Evolutionary conservation across 352 stramenopile species (phyloP), one percentile per base, ranked within the genome.

Genomic region (Phytophthora cryptogea): DNA sequence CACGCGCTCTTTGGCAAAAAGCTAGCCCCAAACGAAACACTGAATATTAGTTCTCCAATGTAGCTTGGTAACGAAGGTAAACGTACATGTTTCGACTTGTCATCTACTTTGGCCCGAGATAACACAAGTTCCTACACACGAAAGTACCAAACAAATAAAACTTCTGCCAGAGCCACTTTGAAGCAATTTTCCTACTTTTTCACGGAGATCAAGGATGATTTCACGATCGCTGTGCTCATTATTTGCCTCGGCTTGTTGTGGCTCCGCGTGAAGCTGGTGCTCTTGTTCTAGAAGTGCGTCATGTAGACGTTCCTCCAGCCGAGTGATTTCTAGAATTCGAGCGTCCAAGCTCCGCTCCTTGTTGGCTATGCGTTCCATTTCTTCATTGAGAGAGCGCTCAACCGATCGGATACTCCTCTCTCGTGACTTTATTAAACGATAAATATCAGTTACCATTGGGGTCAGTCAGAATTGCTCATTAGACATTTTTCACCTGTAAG

Each of bases 301-400:
- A n/a, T 83, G 72, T 4, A 83, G 44, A n/a, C 76, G 72, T 5
- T 59, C 30, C 54, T 86, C 76, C 7, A 86, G 60, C 1, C 57
- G 52, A 32, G 67, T 68, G 32, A 86, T 76, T 26, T 83, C 63
- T 16, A 71, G 39, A 28, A 83, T 81, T 4, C 69, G 69, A 5
- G 26, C 14, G 28, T 83, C 72, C 8, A 84, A 51, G n/a, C 52
- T 50, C 4, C 14, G 57, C 32, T 80, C 66, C 45, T 84, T 84
- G 5, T 71, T 55, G 0, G 47, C 37, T 5, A 66, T 55, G 6
- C 73, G 72, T 0, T 78, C 59, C 32, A 64, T 44, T 30, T 72
- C 59, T 16, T 72, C 70, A 35, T 83, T 54, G 2, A 87, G 48
- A 11, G 70, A 63, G 0, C 9, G 41, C 43, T 87, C 69, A 36